Percentiles rank a stretch among this genome's conserved stretches.
Conservation (phyloP, 202 grass and related monocot genomes). For the Saccharum hybrid region DNA sequence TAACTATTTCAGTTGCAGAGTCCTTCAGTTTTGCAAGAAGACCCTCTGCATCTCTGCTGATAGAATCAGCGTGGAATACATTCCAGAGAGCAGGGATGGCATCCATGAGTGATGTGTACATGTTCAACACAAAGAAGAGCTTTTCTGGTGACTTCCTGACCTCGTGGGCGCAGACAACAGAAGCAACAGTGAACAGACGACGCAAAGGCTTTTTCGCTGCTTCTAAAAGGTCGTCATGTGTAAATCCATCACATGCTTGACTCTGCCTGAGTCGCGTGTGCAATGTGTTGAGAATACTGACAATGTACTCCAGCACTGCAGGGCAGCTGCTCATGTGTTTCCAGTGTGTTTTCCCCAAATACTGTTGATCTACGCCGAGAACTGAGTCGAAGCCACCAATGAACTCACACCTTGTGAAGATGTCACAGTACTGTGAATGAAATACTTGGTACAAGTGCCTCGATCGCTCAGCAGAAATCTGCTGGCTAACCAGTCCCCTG, state of each 20-base stretch:
- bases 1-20: neutral
- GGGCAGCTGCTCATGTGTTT: slow-evolving; percentile 4
- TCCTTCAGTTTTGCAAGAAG: slow-evolving; percentile 25
- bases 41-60: neutral
- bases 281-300: slow-evolving; percentile 12
- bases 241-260: neutral
- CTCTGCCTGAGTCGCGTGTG: neutral
- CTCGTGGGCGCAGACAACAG: neutral
- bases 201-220: neutral
- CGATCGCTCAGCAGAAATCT: neutral
- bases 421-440: neutral
- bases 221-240: neutral
- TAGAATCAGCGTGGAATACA: slow-evolving; percentile 6
- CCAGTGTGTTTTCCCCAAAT: slow-evolving; percentile 11
- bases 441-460: neutral
- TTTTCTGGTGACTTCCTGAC: slow-evolving; percentile 13
- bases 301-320: slow-evolving; percentile 1
- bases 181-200: slow-evolving; percentile 18
- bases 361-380: neutral
- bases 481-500: neutral
- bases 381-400: slow-evolving; percentile 5
- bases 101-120: slow-evolving; percentile 6
- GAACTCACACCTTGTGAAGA: slow-evolving; percentile 3
- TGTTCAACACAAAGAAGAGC: slow-evolving; percentile 15
- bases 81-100: neutral